A percentile compares a stretch with the other conserved stretches of the same genome.
phyloP scores from a whole-genome alignment of 257 asterid species.

The Gentiana straminea region DNA sequence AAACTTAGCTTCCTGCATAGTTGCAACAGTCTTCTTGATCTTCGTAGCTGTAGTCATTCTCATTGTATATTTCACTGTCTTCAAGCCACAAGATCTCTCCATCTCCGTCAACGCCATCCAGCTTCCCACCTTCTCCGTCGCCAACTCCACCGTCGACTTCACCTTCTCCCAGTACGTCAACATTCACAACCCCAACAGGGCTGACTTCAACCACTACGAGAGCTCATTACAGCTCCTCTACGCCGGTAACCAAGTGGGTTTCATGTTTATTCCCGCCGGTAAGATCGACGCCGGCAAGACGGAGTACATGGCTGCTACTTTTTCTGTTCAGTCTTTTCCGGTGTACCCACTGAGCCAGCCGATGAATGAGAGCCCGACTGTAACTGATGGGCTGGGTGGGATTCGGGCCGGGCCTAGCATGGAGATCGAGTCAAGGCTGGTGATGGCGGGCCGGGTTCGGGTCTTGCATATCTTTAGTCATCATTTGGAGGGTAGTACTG shows the following conservation, averaged over 20 bases:
- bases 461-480: slow-evolving; percentile 56
- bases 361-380: slow-evolving; percentile 31
- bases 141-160: slow-evolving; percentile 61
- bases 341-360: slow-evolving; percentile 23
- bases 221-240: slow-evolving; percentile 70
- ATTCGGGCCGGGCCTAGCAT: slow-evolving; percentile 48
- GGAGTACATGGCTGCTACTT: slow-evolving; percentile 72
- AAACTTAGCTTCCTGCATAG: slow-evolving; percentile 67
- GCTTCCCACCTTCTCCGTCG: slow-evolving; percentile 65
- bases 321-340: slow-evolving; percentile 63
- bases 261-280: slow-evolving; percentile 91
- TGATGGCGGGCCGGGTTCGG: slow-evolving; percentile 77
- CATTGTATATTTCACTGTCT: slow-evolving; percentile 60
- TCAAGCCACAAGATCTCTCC: slow-evolving; percentile 56
- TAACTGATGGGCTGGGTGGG: slow-evolving; percentile 47
- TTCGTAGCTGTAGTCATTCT: slow-evolving; percentile 35
- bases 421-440: slow-evolving; percentile 75
- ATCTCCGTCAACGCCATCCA: slow-evolving; percentile 65
- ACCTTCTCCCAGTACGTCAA: slow-evolving; percentile 70
- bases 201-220: slow-evolving; percentile 67
- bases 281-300: slow-evolving; percentile 50
- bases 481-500: slow-evolving; percentile 53
- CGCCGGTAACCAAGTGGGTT: slow-evolving; percentile 61
- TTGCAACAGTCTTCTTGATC: slow-evolving; percentile 59
- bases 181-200: slow-evolving; percentile 68